Percentiles rank a stretch among this genome's conserved stretches.
Evolutionary conservation across 805 yeast genomes (phyloP).

Genomic region (Barnettozyma siamensis): DNA sequence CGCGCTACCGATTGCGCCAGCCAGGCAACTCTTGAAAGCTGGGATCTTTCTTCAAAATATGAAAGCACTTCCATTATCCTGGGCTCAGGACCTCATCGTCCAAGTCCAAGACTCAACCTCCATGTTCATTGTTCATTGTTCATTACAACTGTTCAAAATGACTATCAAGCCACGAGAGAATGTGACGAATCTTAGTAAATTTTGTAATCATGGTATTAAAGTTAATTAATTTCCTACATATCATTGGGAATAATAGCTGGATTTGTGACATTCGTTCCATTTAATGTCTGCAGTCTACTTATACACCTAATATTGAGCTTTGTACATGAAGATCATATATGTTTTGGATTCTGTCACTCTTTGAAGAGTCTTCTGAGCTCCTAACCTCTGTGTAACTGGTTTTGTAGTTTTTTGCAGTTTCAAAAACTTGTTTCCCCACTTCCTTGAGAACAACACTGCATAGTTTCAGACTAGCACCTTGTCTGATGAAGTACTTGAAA

Average conservation of each 20-base stretch:
- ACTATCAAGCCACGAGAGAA: too few species aligned
- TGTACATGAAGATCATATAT: conserved; percentile 5
- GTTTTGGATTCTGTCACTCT: conserved; percentile 5
- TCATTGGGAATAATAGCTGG: too few species aligned
- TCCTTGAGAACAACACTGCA: conserved; percentile 31
- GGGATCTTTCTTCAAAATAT: neutral
- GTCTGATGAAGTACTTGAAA: conserved; percentile 35
- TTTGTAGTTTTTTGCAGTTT: conserved; percentile 8
- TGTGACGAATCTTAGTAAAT: too few species aligned
- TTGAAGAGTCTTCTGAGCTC: neutral
- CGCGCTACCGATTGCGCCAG: conserved; percentile 34
- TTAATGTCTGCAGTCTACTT: too few species aligned
- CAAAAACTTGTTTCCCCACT: conserved; percentile 24
- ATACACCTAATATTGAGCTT: neutral
- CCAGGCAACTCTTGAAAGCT: conserved; percentile 21
- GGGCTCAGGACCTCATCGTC: too few species aligned
- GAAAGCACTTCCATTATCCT: too few species aligned
- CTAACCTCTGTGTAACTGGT: neutral
- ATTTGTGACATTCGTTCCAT: too few species aligned
- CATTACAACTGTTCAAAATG: too few species aligned
- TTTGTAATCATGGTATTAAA: too few species aligned
- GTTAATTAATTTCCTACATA: too few species aligned
- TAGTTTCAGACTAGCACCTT: conserved; percentile 36
- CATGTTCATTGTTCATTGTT: too few species aligned
- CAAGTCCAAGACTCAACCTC: too few species aligned